These are phyloP conservation scores for Leccinum obscurum DNA, from an alignment of 768 basidiomycete species.

Conservation along the genomic window DNA sequence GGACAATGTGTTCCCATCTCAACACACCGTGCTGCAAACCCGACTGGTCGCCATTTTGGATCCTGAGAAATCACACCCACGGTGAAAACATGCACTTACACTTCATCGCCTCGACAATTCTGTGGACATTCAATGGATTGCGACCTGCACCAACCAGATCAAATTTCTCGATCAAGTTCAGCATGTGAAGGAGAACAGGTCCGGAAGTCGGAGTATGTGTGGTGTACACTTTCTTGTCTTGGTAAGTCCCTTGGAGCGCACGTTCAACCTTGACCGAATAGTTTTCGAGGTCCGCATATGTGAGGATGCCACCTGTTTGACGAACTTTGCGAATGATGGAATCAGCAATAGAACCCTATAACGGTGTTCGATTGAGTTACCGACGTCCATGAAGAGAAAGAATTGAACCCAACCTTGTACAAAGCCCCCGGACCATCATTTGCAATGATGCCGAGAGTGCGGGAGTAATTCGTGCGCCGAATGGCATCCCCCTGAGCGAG, in stretches of 20 bases:
- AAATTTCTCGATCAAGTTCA: slow-evolving; percentile 88
- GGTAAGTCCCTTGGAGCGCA: slow-evolving; percentile 79
- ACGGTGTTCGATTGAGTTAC: slow-evolving; percentile 16
- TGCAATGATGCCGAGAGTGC: slow-evolving; percentile 74
- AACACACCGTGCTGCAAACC: slow-evolving; percentile 61
- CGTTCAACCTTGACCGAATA: slow-evolving; percentile 69
- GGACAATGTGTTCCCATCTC: slow-evolving; percentile 7
- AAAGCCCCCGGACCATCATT: slow-evolving; percentile 77
- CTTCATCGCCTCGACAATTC: slow-evolving; percentile 83
- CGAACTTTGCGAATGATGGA: slow-evolving; percentile 70
- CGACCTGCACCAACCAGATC: slow-evolving; percentile 47
- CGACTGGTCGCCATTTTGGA: slow-evolving; percentile 40
- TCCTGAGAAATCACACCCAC: slow-evolving; percentile 11
- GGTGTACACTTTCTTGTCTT: slow-evolving; percentile 78
- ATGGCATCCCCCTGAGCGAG: slow-evolving; percentile 76
- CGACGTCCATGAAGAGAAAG: slow-evolving; percentile 7
- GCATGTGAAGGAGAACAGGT: slow-evolving; percentile 85
- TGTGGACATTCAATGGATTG: slow-evolving; percentile 70
- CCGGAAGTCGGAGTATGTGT: slow-evolving; percentile 85
- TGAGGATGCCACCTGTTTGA: slow-evolving; percentile 77
- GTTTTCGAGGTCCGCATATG: slow-evolving; percentile 66
- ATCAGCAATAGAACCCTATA: slow-evolving; percentile 78
- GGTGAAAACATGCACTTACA: slow-evolving; percentile 46
- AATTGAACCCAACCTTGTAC: slow-evolving; percentile 57
- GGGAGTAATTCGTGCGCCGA: slow-evolving; percentile 69